These are phyloP conservation scores for Globisporangium echinulatum DNA, from an alignment of 352 stramenopile genomes.

Conservation along the genomic window DNA sequence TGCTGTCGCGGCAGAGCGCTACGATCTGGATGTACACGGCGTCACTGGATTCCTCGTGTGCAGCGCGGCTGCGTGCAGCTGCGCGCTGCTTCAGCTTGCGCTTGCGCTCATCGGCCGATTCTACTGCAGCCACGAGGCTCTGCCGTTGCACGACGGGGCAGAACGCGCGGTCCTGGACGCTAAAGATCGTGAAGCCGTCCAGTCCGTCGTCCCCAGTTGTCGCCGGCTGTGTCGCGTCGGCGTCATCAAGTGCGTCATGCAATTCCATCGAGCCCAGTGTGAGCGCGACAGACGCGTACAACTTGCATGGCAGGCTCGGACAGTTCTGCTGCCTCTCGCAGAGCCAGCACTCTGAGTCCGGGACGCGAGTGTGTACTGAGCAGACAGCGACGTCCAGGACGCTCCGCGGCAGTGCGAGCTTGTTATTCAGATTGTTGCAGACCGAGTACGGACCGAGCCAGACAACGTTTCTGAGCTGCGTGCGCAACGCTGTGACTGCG, in stretches of 20 bases:
- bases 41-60: not conserved
- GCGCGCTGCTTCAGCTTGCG: not conserved
- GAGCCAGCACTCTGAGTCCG: constrained; percentile 9
- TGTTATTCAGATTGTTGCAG: constrained; percentile 30
- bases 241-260: too few relatives aligned
- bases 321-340: constrained; percentile 22
- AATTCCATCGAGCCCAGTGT: not conserved
- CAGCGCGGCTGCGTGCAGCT: not conserved
- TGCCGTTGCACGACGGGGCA: constrained; percentile 4
- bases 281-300: constrained; percentile 11
- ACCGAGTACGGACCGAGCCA: constrained; percentile 41
- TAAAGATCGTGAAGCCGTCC: constrained; percentile 15
- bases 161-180: constrained; percentile 9
- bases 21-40: constrained; percentile 8
- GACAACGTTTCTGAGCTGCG: constrained; percentile 10
- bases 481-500: not conserved
- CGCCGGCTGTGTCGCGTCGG: too few relatives aligned
- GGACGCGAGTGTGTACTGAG: constrained; percentile 10
- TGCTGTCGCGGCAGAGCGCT: constrained; percentile 13
- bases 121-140: not conserved
- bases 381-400: constrained; percentile 13
- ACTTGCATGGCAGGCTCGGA: constrained; percentile 17
- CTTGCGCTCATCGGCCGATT: not conserved
- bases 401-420: constrained; percentile 17
- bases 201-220: not conserved